Evolutionary conservation across 345 rosid species (phyloP).

Genomic region (Rhodamnia argentea): DNA sequence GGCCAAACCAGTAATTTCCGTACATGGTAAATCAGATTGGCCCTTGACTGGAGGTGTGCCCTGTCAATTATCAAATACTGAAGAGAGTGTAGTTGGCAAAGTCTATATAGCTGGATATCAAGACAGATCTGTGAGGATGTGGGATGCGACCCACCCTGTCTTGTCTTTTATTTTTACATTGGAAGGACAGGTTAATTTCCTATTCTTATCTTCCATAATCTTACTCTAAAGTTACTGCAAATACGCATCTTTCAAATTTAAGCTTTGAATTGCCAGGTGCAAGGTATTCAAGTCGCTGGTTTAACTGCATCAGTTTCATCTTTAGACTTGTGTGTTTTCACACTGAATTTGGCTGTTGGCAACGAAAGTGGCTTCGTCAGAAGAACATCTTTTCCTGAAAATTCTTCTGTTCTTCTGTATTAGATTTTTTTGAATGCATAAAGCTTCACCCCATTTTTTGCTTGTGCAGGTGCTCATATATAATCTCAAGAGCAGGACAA

Average conservation of each 20-base stretch:
- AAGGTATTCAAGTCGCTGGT: constrained; percentile 25
- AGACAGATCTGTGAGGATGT: constrained; percentile 55
- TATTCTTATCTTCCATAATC: background rate
- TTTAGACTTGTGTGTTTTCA: constrained; percentile 37
- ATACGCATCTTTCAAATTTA: background rate
- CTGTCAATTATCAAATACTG: constrained; percentile 18
- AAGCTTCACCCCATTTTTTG: background rate
- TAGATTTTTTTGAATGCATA: background rate
- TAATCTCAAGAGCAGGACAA: constrained; percentile 21
- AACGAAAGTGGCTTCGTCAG: constrained; percentile 53
- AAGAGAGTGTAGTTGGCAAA: constrained; percentile 24
- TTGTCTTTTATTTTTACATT: constrained; percentile 24
- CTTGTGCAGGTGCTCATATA: constrained; percentile 41
- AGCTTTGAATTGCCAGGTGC: constrained; percentile 23
- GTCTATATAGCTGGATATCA: constrained; percentile 53
- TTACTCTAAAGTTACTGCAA: background rate
- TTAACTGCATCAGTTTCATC: constrained; percentile 33
- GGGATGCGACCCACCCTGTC: constrained; percentile 44
- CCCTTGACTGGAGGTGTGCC: constrained; percentile 66
- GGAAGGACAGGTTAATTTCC: constrained; percentile 33
- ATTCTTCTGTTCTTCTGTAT: background rate
- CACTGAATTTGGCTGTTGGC: constrained; percentile 55
- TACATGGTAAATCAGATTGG: constrained; percentile 25
- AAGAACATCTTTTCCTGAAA: constrained; percentile 1
- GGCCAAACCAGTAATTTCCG: constrained; percentile 9